A percentile compares a stretch with the other conserved stretches of the same genome.
Conservation (phyloP, 1,284 basidiomycete species). For the Fomitopsis schrenkii region DNA sequence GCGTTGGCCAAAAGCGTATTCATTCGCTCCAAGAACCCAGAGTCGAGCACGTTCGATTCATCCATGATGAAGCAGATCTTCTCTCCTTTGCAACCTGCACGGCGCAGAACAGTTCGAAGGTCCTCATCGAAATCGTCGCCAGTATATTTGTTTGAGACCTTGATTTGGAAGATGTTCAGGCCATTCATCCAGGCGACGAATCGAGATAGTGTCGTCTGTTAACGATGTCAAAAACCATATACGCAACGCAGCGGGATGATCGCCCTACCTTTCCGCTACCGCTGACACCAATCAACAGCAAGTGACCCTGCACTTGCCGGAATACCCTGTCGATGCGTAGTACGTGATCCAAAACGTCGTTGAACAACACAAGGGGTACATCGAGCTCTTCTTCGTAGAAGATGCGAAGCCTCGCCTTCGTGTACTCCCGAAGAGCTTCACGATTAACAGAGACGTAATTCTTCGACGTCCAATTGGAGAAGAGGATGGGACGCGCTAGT, state of each 20-base stretch:
- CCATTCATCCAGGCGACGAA: constrained; percentile 99
- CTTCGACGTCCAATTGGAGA: constrained; percentile 99
- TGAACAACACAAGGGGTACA: constrained; percentile 97
- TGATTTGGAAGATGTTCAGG: constrained; percentile 97
- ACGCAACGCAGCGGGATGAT: too few species aligned
- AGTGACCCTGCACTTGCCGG: constrained; percentile 95
- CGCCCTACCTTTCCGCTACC: constrained; percentile 90
- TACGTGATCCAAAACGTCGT: constrained; percentile 97
- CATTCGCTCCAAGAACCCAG: constrained; percentile 98
- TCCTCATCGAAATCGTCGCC: constrained; percentile 99
- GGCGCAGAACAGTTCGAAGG: constrained; percentile 87
- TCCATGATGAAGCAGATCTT: constrained; percentile 99
- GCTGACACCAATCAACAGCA: constrained; percentile 95
- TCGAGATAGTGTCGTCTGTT: constrained; percentile 91
- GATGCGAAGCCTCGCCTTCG: constrained; percentile 90
- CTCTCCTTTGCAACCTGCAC: constrained; percentile 96
- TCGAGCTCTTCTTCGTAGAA: constrained; percentile 99
- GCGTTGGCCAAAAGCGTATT: constrained; percentile 98
- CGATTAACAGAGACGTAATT: constrained; percentile 94
- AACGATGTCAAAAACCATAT: neutral
- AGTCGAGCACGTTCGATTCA: constrained; percentile 97
- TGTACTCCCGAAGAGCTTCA: constrained; percentile 92
- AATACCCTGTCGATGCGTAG: constrained; percentile 98
- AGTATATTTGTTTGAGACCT: constrained; percentile 98
- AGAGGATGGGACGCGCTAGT: constrained; percentile 87